phyloP scores from a whole-genome alignment of 139 green algal species.

The Nannochloris sp. region DNA sequence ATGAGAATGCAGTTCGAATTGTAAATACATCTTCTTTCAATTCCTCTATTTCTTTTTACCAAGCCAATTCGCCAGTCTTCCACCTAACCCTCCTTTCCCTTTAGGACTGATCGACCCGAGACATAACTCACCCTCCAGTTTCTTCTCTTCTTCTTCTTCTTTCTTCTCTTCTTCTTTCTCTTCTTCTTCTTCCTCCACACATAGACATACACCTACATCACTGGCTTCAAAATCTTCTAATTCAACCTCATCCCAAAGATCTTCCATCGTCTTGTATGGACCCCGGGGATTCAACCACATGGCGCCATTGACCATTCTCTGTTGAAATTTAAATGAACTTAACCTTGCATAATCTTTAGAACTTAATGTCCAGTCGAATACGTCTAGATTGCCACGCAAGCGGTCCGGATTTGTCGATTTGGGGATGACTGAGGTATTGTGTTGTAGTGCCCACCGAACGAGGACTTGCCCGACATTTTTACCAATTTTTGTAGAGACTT shows the following conservation, averaged over 20 bases:
- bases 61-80: too few species aligned
- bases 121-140: too few species aligned
- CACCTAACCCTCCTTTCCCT: too few species aligned
- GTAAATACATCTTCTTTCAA: too few species aligned
- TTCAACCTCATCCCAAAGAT: conserved; percentile 78
- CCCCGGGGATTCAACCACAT: conserved; percentile 55
- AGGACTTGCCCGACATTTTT: conserved; percentile 73
- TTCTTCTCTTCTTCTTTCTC: too few species aligned
- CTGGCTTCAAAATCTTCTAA: background rate
- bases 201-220: too few species aligned
- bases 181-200: too few species aligned
- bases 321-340: conserved; percentile 40
- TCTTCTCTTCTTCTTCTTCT: too few species aligned
- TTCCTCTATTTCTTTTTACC: too few species aligned
- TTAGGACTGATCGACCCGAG: too few species aligned
- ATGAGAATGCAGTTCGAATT: too few species aligned
- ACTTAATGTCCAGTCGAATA: conserved; percentile 55
- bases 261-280: conserved; percentile 64
- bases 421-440: conserved; percentile 79
- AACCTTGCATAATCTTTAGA: conserved; percentile 52
- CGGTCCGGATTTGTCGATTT: conserved; percentile 70
- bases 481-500: conserved; percentile 41
- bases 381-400: conserved; percentile 77
- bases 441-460: conserved; percentile 85
- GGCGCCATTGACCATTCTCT: conserved; percentile 65